Base-by-base conservation (phyloP, 2,329 filamentous ascomycete species). In the Bimuria novae-zelandiae region DNA sequence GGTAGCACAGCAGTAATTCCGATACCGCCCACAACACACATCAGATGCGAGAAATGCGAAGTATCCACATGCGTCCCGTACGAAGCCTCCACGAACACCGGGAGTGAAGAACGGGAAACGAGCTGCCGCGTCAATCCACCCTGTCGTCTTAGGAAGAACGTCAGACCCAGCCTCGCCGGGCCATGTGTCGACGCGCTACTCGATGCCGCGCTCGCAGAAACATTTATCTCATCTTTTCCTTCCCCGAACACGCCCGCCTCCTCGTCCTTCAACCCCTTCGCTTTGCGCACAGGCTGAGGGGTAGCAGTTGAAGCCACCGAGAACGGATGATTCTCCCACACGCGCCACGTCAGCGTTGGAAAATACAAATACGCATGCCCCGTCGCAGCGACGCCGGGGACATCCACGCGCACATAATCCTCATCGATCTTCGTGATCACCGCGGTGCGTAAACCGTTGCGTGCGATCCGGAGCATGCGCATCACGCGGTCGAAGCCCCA, bases 281-380 rank as follows among this genome's bases (percentile, higher is more conserved):
- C 6, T 22, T 33, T 45, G 4, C 8, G 32, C 3, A 16, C 22
- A 10, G 10, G 32, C 17, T 27, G 36, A 3, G 21, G 40, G 27
- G 37, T 33, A 16, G 44, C 16, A 2, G n/a, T 39, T 11, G 23
- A 33, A 4, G 21, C 14, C 17, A 22, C 53, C 12, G 79, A 81
- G 59, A 84, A 83, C 0, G 81, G 81, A 61, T 84, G 82, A 41
- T 80, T 83, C 63, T 83, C 80, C 80, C 80, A 84, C 5, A 54
- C 23, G 3, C 54, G 54, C 44, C 58, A 53, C 1, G 46, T 73
- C 2, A 81, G 58, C 0, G 76, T 76, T 0, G 81, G 80, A 60
- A 84, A 82, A 61, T 82, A 81, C 1, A 77, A 62, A 51, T 80
- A 82, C 0, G 68, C 76, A 3, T 72, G 61, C 1, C 73, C 73